Evolutionary conservation across 345 rosid genomes (phyloP), one percentile per base, ranked within the genome.

Genomic region (Boechera stricta): DNA sequence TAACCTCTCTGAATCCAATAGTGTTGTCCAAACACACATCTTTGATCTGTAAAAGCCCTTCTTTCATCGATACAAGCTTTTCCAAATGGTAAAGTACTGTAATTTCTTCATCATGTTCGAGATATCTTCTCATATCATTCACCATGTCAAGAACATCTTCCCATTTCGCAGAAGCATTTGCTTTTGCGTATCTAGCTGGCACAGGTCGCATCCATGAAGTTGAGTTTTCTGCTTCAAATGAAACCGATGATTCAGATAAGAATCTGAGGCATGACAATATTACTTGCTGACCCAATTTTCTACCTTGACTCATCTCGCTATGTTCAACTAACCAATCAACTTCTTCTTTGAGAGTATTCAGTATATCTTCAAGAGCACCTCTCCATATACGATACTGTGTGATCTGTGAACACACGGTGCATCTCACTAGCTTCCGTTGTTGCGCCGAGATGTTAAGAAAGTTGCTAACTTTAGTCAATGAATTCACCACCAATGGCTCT

Each of bases 71-170:
- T 62, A 82, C 80, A 32, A 91, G 90, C 84, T 90, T 94, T 1
- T 69, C 77, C 49, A 85, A 57, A 61, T 91, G 90, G 76, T 86
- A 81, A 24, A 82, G 77, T 63, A 81, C 58, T 28, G 35, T 66
- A 21, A 13, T 59, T 4, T 54, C 62, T 70, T 84, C 83, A 26
- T 83, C 83, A 21, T 53, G 77, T 35, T 73, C 59, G 32, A 91
- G 76, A 64, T 87, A 89, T 72, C 79, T 69, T 67, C 84, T 84
- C 33, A 93, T 85, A 84, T 93, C 90, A 70, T 72, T 75, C 29
- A 87, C 87, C 89, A 93, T 93, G 70, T 91, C 97, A 60, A 85
- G 88, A 74, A 88, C 87, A 81, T 93, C 98, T 71, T 81, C 94
- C 98, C 98, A 91, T 64, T 81, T 89, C 3, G 54, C 64, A 36